A percentile compares a stretch with the other conserved stretches of the same genome.
Evolutionary conservation across 257 asterid species (phyloP).

Genomic region (Solanum tarijense): DNA sequence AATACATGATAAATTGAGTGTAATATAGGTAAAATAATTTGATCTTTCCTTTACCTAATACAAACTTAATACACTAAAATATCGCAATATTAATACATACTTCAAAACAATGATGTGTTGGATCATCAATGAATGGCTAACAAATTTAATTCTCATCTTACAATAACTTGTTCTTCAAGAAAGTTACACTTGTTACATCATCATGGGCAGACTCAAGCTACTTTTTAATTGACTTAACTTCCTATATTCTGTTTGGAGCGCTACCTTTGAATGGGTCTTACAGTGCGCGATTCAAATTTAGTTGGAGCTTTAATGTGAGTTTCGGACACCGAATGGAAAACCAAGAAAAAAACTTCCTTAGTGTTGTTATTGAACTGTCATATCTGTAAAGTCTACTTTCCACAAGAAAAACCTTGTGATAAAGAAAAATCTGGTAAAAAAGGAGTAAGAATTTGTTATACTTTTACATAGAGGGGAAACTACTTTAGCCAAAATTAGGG

Average conservation of each 20-base stretch:
- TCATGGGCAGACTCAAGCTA: not conserved
- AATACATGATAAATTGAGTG: not conserved
- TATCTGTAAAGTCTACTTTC: not conserved
- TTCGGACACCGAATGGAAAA: accelerated
- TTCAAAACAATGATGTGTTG: not conserved
- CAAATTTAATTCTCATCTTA: not conserved
- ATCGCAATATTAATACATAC: not conserved
- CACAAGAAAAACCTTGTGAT: not conserved
- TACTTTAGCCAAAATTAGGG: not conserved
- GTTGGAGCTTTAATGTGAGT: accelerated
- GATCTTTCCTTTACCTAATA: not conserved
- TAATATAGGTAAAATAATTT: not conserved
- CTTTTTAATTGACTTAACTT: not conserved
- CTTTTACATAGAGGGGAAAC: not conserved
- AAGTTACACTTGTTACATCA: not conserved
- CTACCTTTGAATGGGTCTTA: accelerated
- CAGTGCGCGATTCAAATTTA: too few species aligned
- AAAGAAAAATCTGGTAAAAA: not conserved
- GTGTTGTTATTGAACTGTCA: not conserved
- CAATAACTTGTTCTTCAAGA: not conserved
- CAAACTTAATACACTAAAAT: not conserved
- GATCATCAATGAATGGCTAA: not conserved
- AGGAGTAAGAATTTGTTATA: not conserved
- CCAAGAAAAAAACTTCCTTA: not conserved
- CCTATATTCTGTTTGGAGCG: not conserved